Evolutionary conservation across 2,329 filamentous ascomycete species (phyloP).

Genomic region (Dactylellina haptotyla): DNA sequence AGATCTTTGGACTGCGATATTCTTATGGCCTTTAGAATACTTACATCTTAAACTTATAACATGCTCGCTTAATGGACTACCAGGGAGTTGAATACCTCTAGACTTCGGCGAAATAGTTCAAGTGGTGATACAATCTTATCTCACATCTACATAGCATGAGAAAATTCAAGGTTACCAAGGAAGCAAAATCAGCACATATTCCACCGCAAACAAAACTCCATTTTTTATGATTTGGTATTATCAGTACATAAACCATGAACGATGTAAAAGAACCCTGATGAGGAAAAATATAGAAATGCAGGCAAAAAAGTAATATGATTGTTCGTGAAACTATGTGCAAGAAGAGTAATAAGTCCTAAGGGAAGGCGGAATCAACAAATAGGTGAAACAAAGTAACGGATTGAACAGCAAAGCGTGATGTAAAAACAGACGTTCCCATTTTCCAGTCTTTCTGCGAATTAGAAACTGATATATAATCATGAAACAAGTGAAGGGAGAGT

Average conservation of each 20-base stretch:
- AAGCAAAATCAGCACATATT: neutral
- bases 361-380: neutral
- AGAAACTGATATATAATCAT: slow-evolving; percentile 29
- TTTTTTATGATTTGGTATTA: slow-evolving; percentile 48
- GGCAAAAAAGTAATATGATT: slow-evolving; percentile 8
- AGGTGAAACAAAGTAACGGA: neutral
- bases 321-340: slow-evolving; percentile 43
- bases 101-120: no score
- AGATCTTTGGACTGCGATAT: no score
- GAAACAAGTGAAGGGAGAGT: neutral
- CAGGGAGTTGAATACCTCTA: no score
- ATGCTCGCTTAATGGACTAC: no score
- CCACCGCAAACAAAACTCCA: slow-evolving; percentile 39
- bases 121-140: no score
- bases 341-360: slow-evolving; percentile 5
- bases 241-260: slow-evolving; percentile 7
- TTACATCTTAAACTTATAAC: no score
- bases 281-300: neutral
- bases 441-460: slow-evolving; percentile 29
- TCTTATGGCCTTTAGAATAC: no score
- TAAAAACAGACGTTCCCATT: slow-evolving; percentile 2
- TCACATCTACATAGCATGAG: no score
- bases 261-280: neutral
- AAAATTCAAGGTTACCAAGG: no score
- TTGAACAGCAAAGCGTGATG: neutral